Base-by-base conservation (phyloP, 2,329 filamentous ascomycete genomes). In the Sporothrix schenckii region DNA sequence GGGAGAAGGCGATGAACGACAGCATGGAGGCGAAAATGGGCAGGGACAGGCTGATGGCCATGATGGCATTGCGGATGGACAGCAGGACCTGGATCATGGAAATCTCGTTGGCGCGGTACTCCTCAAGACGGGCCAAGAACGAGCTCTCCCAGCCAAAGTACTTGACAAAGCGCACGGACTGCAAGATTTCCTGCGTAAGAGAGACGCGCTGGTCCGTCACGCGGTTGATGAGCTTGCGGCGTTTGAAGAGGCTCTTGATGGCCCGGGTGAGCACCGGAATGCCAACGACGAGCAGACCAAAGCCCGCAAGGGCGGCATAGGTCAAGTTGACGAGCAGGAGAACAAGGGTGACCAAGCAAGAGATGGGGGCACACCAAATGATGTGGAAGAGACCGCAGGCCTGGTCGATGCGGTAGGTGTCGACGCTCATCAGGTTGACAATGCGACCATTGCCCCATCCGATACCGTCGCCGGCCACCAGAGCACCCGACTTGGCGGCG, bases 11-110 rank as follows among this genome's bases (percentile, higher is more conserved):
- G 80, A 98, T 94, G 79, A 98, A 98, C 0, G 94, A 88, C 53
- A 98, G 80, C 93, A 98, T 97, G 1, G 94, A 96, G 0, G 94
- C 93, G 75, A 98, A 97, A 68, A 97, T 92, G 7, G 95, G 94
- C 77, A 97, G 86, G 0, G 92, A 91, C 86, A 97, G 88, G 76
- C 92, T 92, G 66, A 95, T 84, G 14, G 92, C 91, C 79, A 93
- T 91, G 81, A 97, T 93, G 54, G 85, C 92, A 78, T 96, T 96
- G 75, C 93, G 88, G 74, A 96, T 92, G 0, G 91, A 88, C 39
- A 98, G 82, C 60, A 98, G 81, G 16, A 93, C 82, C 78, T 97
- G 94, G 71, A 98, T 93, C n/a, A 91, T 88, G 70, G 85, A 82
- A 72, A 98, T 93, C 79, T 98, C 94, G 72, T 86, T 86, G 68